phyloP scores from a whole-genome alignment of 192 early-diverging fungal genomes.

The Thamnidium elegans region DNA sequence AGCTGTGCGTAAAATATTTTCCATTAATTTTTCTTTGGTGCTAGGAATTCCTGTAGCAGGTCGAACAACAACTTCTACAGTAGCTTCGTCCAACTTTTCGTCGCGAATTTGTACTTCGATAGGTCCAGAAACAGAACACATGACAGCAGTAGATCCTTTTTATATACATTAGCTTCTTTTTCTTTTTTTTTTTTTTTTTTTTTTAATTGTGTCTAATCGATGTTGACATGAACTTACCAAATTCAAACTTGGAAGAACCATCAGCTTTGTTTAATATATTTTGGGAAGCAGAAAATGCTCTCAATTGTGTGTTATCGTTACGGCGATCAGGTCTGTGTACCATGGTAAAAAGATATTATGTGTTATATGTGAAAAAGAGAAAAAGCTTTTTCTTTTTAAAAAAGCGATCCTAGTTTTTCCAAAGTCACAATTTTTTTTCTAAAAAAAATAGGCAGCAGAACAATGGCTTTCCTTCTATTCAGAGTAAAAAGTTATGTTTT shows the following conservation, averaged over 20 bases:
- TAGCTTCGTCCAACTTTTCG: conserved; percentile 86
- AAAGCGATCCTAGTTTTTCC: neutral
- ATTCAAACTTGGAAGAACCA: conserved; percentile 81
- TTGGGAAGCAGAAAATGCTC: conserved; percentile 67
- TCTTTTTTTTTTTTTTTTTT: no score
- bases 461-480: no score
- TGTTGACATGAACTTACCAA: conserved; percentile 44
- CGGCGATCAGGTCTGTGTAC: conserved; percentile 53
- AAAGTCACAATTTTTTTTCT: no score
- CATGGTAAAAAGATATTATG: conserved; percentile 11
- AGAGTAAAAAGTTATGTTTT: no score
- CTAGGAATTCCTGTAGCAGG: conserved; percentile 63
- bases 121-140: conserved; percentile 85
- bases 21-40: conserved; percentile 69
- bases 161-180: neutral
- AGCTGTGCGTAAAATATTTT: conserved; percentile 65
- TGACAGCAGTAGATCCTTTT: conserved; percentile 65
- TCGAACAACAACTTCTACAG: conserved; percentile 75
- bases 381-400: neutral
- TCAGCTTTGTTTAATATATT: conserved; percentile 74
- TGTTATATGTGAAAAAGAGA: neutral
- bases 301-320: conserved; percentile 54
- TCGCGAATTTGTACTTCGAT: conserved; percentile 81
- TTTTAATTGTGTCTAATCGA: neutral
- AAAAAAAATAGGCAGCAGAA: no score